These are phyloP conservation scores for Globisporangium spiculum DNA, from an alignment of 352 stramenopile species.

Conservation along the genomic window DNA sequence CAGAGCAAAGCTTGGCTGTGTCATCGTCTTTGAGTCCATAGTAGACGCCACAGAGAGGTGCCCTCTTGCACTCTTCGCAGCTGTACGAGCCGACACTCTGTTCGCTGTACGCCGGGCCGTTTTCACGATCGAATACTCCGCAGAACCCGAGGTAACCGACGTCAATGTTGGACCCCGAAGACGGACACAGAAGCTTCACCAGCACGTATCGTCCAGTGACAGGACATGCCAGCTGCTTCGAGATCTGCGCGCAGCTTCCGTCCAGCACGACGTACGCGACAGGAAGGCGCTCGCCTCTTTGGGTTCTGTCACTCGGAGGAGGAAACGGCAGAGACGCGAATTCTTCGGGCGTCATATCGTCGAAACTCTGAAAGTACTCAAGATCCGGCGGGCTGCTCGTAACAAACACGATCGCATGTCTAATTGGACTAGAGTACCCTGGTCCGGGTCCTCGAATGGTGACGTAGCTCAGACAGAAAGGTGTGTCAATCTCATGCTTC, in stretches of 20 bases:
- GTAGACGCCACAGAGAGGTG: constrained; percentile 40
- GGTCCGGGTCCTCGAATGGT: constrained; percentile 67
- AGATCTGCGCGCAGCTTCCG: constrained; percentile 69
- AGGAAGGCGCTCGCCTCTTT: constrained; percentile 60
- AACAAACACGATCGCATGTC: constrained; percentile 64
- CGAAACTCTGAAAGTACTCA: constrained; percentile 45
- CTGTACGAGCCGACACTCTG: constrained; percentile 29
- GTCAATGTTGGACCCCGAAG: constrained; percentile 77
- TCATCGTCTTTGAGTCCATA: constrained; percentile 65
- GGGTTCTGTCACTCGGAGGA: constrained; percentile 38
- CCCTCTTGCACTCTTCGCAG: constrained; percentile 65
- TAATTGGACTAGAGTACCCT: constrained; percentile 76
- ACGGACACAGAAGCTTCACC: constrained; percentile 70
- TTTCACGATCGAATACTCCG: constrained; percentile 78
- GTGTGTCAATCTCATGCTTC: constrained; percentile 75
- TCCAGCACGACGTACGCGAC: constrained; percentile 81
- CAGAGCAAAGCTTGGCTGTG: constrained; percentile 54
- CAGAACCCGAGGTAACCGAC: constrained; percentile 78
- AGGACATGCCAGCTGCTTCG: constrained; percentile 67
- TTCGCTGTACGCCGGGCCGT: constrained; percentile 79
- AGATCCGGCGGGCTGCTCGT: constrained; percentile 61
- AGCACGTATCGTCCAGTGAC: constrained; percentile 76
- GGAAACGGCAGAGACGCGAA: constrained; percentile 75
- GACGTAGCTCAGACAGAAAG: constrained; percentile 77
- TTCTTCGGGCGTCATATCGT: constrained; percentile 71